Base-by-base conservation (phyloP, 1,284 basidiomycete species). In the Heimioporus punctisporus region DNA sequence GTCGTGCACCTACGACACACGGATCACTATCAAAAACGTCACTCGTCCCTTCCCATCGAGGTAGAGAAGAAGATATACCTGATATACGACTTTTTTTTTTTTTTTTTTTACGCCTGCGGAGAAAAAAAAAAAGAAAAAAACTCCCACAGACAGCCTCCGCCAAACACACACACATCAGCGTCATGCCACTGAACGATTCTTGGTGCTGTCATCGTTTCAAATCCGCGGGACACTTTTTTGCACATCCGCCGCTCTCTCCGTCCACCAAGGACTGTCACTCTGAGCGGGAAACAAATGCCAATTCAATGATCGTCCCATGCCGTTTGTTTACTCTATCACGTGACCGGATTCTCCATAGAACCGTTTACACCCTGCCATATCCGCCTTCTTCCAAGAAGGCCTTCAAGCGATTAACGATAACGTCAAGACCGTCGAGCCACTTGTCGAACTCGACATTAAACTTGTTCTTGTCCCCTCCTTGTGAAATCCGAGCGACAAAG, bases 401-500 rank as follows among this genome's bases (percentile, higher is more conserved):
- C 61, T 85, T 83, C 73, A 93, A 76, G 52, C 83, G 84, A 56
- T 72, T 73, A 41, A 92, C 86, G 56, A 97, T 85, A 46, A 68
- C 73, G 60, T 93, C 89, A 37, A 98, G 77, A 0, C 86, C 92
- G 5, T 68, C 71, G 25, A 98, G 80, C 96, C 96, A 99, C 58
- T 82, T 85, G 42, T 77, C 73, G 31, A 98, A 79, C 70, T 94
- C 92, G 11, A 64, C 70, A 49, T 90, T 81, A 46, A 98, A 88
- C 64, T 86, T 87, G 51, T 89, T 88, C 24, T 83, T 74, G 21
- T 86, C 80, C 23, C 88, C 93, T 31, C 96, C 89, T 75, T 98
- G 93, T 24, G 86, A 82, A 48, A 99, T 83, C 61, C 92, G 89
- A 46, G 77, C 75, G 73, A 94, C 95, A 70, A 99, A 98, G 58